Evolutionary conservation across 2,329 filamentous ascomycete genomes (phyloP).

Genomic region (Aspergillus luchuensis): DNA sequence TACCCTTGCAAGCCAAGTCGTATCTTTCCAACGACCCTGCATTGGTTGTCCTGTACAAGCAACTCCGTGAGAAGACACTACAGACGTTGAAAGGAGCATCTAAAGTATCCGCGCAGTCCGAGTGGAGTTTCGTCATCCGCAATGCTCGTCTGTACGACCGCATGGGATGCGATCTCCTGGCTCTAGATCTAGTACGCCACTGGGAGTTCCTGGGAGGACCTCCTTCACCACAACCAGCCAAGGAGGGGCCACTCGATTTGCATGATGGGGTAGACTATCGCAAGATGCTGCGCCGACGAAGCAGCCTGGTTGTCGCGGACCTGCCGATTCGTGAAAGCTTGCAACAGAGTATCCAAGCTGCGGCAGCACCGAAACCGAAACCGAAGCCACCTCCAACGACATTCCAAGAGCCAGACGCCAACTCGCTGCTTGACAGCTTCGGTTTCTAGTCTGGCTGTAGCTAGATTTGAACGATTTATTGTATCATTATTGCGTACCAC

Average conservation of each 20-base stretch:
- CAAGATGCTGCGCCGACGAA: constrained; percentile 69
- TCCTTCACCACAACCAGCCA: constrained; percentile 38
- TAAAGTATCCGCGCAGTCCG: constrained; percentile 73
- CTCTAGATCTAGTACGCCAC: constrained; percentile 68
- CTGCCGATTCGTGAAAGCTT: constrained; percentile 47
- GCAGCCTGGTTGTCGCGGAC: constrained; percentile 79
- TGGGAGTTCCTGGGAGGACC: constrained; percentile 52
- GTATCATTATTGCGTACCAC: too few relatives aligned
- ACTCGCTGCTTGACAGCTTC: constrained; percentile 87
- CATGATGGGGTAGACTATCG: constrained; percentile 59
- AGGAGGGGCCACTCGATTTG: constrained; percentile 31
- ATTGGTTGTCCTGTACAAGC: constrained; percentile 80
- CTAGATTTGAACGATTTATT: neutral
- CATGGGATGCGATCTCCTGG: constrained; percentile 91
- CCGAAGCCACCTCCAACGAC: constrained; percentile 64
- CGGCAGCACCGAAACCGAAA: constrained; percentile 28
- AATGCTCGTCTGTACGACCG: constrained; percentile 81
- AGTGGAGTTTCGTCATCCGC: constrained; percentile 88
- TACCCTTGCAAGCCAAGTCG: constrained; percentile 67
- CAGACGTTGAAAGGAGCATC: constrained; percentile 85
- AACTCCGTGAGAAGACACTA: constrained; percentile 77
- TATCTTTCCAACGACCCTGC: constrained; percentile 91
- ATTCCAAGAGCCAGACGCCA: constrained; percentile 91
- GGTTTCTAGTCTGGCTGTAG: constrained; percentile 66
- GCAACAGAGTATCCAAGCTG: constrained; percentile 42